Conservation (phyloP, 192 early-diverging fungal species). For the Backusella sp. region DNA sequence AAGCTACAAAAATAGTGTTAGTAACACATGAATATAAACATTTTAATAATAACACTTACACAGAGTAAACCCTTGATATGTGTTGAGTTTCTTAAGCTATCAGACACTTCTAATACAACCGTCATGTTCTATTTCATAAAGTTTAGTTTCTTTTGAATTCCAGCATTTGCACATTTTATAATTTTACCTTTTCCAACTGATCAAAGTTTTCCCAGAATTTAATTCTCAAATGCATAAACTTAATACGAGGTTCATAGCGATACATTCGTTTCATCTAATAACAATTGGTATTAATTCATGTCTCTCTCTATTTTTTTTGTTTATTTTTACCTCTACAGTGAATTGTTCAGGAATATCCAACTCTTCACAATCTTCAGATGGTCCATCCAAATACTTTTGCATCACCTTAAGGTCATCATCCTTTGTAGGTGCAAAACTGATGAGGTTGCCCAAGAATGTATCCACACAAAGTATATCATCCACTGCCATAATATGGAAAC, state of each 20-base stretch:
- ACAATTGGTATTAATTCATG: background rate
- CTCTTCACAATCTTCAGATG: conserved; percentile 49
- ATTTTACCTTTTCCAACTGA: conserved; percentile 53
- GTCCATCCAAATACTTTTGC: conserved; percentile 21
- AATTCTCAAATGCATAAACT: conserved; percentile 61
- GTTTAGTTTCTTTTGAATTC: background rate
- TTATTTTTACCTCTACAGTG: conserved; percentile 49
- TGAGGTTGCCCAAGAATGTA: conserved; percentile 63
- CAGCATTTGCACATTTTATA: background rate
- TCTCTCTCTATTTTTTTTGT: background rate
- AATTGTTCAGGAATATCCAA: conserved; percentile 69
- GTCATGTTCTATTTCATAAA: conserved; percentile 45
- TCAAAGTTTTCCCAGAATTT: conserved; percentile 64
- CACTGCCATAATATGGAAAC: conserved; percentile 60
- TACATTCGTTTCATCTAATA: conserved; percentile 66
- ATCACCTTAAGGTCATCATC: conserved; percentile 49
- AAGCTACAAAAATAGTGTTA: conserved; percentile 31
- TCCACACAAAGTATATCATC: conserved; percentile 63
- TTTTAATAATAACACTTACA: conserved; percentile 27
- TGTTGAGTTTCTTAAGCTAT: conserved; percentile 58
- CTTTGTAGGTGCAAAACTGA: conserved; percentile 64
- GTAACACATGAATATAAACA: background rate
- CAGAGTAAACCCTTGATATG: conserved; percentile 69
- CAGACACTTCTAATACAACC: conserved; percentile 57
- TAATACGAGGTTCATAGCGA: conserved; percentile 69